Evolutionary conservation across 2,329 filamentous ascomycete genomes (phyloP).

Genomic region (Calonectria ilicicola): DNA sequence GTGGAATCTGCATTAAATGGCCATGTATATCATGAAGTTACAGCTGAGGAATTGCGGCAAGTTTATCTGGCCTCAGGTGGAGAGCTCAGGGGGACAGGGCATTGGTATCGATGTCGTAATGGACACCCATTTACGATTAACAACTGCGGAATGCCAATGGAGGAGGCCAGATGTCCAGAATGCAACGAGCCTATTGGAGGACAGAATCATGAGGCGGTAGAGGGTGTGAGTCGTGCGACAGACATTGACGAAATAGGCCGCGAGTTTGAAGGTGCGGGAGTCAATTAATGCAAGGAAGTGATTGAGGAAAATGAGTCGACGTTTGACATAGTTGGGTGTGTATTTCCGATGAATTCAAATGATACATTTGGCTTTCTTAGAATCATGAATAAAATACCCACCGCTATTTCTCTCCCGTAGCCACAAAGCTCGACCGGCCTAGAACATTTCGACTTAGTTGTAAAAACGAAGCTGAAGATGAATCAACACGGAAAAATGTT

Average conservation of each 20-base stretch:
- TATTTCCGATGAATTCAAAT: no score
- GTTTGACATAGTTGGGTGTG: no score
- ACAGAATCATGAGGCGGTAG: neutral
- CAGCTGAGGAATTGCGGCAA: neutral
- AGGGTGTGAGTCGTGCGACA: neutral
- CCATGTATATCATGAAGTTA: neutral
- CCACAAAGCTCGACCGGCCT: no score
- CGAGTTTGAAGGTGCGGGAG: neutral
- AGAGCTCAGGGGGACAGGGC: neutral
- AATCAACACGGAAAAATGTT: no score
- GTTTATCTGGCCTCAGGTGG: neutral
- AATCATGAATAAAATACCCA: no score
- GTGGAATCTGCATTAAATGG: neutral
- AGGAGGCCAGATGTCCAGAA: neutral
- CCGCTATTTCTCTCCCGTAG: no score
- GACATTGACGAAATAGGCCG: neutral
- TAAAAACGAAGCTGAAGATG: no score
- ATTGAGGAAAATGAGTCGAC: no score
- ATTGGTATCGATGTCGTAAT: neutral
- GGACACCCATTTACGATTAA: neutral
- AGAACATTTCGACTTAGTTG: no score
- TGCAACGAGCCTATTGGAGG: neutral
- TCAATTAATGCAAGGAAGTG: no score
- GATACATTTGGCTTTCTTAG: no score
- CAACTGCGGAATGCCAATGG: neutral